Conservation (phyloP, 169 alveolate species). For the Plasmodium ovale region DNA sequence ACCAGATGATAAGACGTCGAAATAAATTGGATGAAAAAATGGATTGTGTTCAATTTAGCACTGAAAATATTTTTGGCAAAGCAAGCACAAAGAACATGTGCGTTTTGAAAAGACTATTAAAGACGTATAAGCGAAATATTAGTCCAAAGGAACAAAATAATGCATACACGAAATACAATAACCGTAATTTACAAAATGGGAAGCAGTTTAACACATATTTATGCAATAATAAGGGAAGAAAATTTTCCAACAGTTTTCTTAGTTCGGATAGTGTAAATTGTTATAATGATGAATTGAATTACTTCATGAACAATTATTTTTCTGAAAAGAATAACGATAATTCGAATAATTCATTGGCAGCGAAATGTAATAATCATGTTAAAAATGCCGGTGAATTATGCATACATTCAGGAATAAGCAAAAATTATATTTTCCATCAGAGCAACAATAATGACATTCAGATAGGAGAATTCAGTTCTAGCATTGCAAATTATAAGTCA, state of each 20-base stretch:
- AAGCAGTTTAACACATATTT: constrained; percentile 11
- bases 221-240: constrained; percentile 11
- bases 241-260: constrained; percentile 57
- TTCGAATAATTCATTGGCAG: constrained; percentile 16
- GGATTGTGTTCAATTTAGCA: constrained; percentile 71
- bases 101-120: constrained; percentile 64
- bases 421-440: constrained; percentile 20
- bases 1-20: constrained; percentile 42
- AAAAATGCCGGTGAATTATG: constrained; percentile 23
- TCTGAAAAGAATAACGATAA: constrained; percentile 21
- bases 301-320: constrained; percentile 37
- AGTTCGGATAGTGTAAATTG: constrained; percentile 52
- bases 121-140: constrained; percentile 51
- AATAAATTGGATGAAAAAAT: constrained; percentile 51
- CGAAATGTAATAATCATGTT: constrained; percentile 18
- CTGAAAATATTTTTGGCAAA: constrained; percentile 69
- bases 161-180: constrained; percentile 26
- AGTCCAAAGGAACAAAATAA: constrained; percentile 37
- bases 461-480: constrained; percentile 45
- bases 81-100: constrained; percentile 54
- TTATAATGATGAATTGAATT: constrained; percentile 59
- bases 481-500: constrained; percentile 22
- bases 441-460: constrained; percentile 3
- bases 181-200: not conserved
- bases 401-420: constrained; percentile 7